Evolutionary conservation across 78 protist species (phyloP), one percentile per base, ranked within the genome.

Genomic region (Diacronema lutheri): DNA sequence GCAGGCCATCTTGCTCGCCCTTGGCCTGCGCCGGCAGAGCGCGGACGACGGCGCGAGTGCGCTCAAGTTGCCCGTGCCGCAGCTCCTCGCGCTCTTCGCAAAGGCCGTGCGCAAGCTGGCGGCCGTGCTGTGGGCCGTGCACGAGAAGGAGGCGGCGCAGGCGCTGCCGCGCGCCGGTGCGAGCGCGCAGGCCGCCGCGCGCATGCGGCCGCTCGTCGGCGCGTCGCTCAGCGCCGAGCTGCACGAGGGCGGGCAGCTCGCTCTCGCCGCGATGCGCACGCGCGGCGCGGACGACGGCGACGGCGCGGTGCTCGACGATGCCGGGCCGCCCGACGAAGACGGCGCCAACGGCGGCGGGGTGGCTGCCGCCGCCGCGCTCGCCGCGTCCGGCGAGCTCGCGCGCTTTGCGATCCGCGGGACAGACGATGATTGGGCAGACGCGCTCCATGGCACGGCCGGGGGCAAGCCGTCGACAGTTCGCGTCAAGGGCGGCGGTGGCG

Each of bases 11-110:
- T 73, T 98, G 37, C 62, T 95, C 38, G 96, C 90, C 0, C 3
- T 98, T 1, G 98, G 99, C 0, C 90, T 95, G 44, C 99, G 97
- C 86, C 90, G 88, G 85, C 55, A 85, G 65, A 41, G 78, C 7
- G 41, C 96, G 46, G 96, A 94, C 20, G 86, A 91, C 26, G 16
- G 91, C 20, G 72, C 10, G 56, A 14, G 41, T 14, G 78, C 86
- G 71, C 78, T 92, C 71, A 61, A 38, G 13, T 55, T 90, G 9
- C 78, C 37, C 20, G 62, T 41, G 37, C 0, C 50, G 33, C 92
- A 89, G 84, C 77, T 90, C 9, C 86, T 82, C 33, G 92, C 94
- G 5, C 69, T 90, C n/a, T 82, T 87, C 66, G 41, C 89, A 60
- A 90, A 93, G 81, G 62, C 38, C 35, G 20, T 84, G 9, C 10